Percentiles rank a stretch among this genome's conserved stretches.
Evolutionary conservation across 169 alveolate genomes (phyloP).

Genomic region (Cardiosporidium cionae): DNA sequence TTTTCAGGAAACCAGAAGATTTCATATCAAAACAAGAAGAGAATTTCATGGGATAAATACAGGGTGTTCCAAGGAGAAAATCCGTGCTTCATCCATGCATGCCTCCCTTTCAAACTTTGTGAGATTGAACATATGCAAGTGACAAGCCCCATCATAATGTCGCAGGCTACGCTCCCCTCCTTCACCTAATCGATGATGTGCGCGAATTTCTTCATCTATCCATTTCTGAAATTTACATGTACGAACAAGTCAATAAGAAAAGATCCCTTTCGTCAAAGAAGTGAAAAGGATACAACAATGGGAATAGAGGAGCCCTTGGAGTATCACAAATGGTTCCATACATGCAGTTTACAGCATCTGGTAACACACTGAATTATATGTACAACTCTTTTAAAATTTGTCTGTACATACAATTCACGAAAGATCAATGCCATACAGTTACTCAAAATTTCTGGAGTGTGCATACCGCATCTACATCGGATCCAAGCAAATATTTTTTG

Average conservation of each 20-base stretch:
- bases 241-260: no score
- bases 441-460: no score
- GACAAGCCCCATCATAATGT: conserved; percentile 9
- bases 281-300: not conserved
- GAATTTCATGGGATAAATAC: not conserved
- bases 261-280: no score
- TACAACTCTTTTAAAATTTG: not conserved
- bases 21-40: no score
- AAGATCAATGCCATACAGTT: no score
- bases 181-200: not conserved
- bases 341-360: not conserved
- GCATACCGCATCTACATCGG: no score
- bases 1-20: no score
- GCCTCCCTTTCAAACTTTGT: conserved; percentile 4
- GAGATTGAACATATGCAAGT: conserved; percentile 4
- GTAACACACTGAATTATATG: no score
- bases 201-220: not conserved
- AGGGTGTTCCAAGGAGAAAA: not conserved
- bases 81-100: not conserved
- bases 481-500: no score
- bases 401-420: not conserved
- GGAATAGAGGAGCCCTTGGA: not conserved
- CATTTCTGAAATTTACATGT: not conserved
- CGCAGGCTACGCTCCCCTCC: not conserved
- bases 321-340: not conserved